A percentile compares a stretch with the other conserved stretches of the same genome.
phyloP scores from a whole-genome alignment of 2,329 filamentous ascomycete species.

The Sporothrix pseudoabietina region DNA sequence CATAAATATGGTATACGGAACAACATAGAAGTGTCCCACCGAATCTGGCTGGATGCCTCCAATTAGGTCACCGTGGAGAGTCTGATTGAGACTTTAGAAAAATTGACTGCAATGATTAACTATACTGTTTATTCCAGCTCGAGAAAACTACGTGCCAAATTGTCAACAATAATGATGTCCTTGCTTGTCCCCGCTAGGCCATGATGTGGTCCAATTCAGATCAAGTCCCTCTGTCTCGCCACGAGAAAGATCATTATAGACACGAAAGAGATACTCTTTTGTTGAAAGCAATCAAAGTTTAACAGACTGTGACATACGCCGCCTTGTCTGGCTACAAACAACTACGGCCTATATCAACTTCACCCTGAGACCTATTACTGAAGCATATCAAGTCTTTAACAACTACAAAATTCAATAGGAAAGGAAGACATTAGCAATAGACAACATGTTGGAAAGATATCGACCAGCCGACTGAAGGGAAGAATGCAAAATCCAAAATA shows the following conservation, averaged over 20 bases:
- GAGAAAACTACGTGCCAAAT: neutral
- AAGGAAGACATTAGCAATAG: neutral
- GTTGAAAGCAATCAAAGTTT: neutral
- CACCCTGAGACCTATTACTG: neutral
- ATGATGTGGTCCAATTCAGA: neutral
- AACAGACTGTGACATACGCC: neutral
- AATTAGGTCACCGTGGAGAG: neutral
- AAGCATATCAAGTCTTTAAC: neutral
- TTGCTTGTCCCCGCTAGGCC: neutral
- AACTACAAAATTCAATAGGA: neutral
- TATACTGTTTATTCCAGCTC: neutral
- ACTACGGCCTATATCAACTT: neutral
- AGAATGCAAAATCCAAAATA: neutral
- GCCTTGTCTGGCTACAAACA: neutral
- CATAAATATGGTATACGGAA: slow-evolving; percentile 20
- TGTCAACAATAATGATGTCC: neutral
- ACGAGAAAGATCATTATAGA: neutral
- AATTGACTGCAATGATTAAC: neutral
- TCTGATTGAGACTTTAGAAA: no score
- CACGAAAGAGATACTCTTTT: neutral
- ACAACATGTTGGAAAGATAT: neutral
- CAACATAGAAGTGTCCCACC: neutral
- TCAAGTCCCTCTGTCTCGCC: neutral
- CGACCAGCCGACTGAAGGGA: neutral
- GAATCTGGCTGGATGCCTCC: neutral